phyloP scores from a whole-genome alignment of 2,329 filamentous ascomycete species.

The Ophiostoma perfectum region DNA sequence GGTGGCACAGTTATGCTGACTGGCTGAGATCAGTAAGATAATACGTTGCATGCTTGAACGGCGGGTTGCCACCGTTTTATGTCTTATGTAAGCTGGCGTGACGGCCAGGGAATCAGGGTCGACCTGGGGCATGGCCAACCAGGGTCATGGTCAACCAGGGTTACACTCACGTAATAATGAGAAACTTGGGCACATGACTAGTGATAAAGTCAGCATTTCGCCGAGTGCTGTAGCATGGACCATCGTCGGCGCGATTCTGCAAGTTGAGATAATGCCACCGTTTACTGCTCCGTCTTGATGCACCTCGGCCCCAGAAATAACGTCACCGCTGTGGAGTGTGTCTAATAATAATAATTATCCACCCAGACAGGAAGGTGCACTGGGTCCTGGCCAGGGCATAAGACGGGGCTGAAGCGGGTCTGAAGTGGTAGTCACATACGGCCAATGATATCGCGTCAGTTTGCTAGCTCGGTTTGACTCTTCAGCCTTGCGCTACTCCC shows the following conservation, averaged over 20 bases:
- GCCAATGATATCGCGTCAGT: background rate
- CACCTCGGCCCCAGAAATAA: conserved; percentile 13
- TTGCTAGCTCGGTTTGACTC: conserved; percentile 2
- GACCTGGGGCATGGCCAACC: no score
- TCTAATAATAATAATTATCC: background rate
- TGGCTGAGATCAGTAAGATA: background rate
- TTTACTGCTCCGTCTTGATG: background rate
- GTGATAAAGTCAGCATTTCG: background rate
- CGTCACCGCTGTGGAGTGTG: conserved; percentile 16
- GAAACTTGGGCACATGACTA: background rate
- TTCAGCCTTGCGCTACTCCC: conserved; percentile 25
- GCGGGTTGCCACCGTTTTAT: background rate
- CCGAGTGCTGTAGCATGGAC: background rate
- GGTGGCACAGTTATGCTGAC: background rate
- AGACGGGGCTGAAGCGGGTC: conserved; percentile 17
- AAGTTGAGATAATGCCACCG: background rate
- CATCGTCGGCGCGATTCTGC: background rate
- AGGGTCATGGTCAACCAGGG: background rate
- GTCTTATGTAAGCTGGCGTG: background rate
- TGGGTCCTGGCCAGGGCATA: background rate
- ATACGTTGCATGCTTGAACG: background rate
- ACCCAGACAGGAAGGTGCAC: background rate
- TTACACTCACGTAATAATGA: background rate
- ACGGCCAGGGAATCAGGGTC: background rate
- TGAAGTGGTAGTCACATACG: background rate